Conservation (phyloP, 2,329 filamentous ascomycete genomes). For the Rhexocercosporidium sp. region DNA sequence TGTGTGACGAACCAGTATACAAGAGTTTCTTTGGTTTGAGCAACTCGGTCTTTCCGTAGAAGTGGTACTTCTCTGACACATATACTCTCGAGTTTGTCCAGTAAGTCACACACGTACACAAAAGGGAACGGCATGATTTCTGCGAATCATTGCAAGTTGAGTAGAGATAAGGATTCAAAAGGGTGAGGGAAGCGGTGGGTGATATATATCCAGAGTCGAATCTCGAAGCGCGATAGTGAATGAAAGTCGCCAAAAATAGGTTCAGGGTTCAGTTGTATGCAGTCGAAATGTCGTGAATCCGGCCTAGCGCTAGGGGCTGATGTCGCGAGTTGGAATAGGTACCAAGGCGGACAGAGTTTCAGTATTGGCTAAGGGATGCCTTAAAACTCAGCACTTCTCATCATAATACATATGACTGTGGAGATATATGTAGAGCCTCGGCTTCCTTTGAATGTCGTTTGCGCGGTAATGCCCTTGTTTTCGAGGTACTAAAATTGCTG, state of each 20-base stretch:
- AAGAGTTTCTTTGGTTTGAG: slow-evolving; percentile 60
- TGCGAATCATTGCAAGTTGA: not conserved
- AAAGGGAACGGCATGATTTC: slow-evolving; percentile 68
- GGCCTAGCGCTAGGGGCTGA: too few relatives aligned
- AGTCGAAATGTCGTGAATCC: too few relatives aligned
- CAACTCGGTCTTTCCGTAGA: slow-evolving; percentile 48
- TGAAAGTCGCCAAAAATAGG: too few relatives aligned
- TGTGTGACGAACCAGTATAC: slow-evolving; percentile 73
- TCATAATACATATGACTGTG: not conserved
- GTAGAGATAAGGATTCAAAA: not conserved
- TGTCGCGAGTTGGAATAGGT: too few relatives aligned
- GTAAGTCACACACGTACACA: slow-evolving; percentile 72
- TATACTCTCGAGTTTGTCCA: slow-evolving; percentile 66
- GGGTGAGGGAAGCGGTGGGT: not conserved
- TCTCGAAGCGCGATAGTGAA: too few relatives aligned
- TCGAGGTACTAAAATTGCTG: too few relatives aligned
- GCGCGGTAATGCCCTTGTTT: too few relatives aligned
- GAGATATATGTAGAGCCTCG: not conserved
- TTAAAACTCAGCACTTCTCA: not conserved
- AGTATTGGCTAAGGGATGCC: not conserved
- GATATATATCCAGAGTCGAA: too few relatives aligned
- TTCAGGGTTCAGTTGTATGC: too few relatives aligned
- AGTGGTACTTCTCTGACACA: slow-evolving; percentile 46
- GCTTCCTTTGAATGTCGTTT: too few relatives aligned
- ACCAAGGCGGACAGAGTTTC: not conserved